Percentiles rank a stretch among this genome's conserved stretches.
Conservation (phyloP, 441 rosid genomes). For the Pelargonium citronellum region DNA sequence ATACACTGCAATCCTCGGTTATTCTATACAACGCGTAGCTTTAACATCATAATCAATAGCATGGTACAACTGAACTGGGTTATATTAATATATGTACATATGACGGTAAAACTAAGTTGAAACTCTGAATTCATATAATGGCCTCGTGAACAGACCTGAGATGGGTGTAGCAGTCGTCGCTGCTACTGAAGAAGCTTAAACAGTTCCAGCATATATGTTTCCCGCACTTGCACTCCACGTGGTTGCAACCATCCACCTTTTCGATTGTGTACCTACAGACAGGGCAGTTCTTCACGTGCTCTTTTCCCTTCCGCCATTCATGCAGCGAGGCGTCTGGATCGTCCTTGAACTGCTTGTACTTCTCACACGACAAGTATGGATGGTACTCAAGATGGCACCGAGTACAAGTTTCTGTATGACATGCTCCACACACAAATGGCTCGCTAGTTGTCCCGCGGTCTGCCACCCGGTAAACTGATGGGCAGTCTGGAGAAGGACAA, state of each 20-base stretch:
- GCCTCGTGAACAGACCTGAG: conserved; percentile 41
- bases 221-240: conserved; percentile 69
- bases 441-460: conserved; percentile 30
- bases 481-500: conserved; percentile 91
- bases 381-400: conserved; percentile 77
- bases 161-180: conserved; percentile 63
- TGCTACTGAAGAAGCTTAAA: conserved; percentile 31
- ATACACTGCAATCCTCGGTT: too few relatives aligned
- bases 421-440: conserved; percentile 72
- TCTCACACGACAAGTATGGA: conserved; percentile 60
- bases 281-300: conserved; percentile 64
- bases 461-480: conserved; percentile 63
- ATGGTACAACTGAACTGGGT: too few relatives aligned
- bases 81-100: too few relatives aligned
- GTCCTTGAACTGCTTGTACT: conserved; percentile 58
- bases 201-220: conserved; percentile 84
- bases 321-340: conserved; percentile 72
- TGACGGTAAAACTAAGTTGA: too few relatives aligned
- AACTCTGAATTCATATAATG: conserved; percentile 20
- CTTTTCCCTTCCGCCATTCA: conserved; percentile 73
- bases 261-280: conserved; percentile 59
- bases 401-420: conserved; percentile 68
- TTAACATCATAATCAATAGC: too few relatives aligned
- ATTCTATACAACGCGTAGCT: too few relatives aligned
- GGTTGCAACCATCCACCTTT: conserved; percentile 86